phyloP scores from a whole-genome alignment of 768 basidiomycete genomes.

The Cyathus striatus region DNA sequence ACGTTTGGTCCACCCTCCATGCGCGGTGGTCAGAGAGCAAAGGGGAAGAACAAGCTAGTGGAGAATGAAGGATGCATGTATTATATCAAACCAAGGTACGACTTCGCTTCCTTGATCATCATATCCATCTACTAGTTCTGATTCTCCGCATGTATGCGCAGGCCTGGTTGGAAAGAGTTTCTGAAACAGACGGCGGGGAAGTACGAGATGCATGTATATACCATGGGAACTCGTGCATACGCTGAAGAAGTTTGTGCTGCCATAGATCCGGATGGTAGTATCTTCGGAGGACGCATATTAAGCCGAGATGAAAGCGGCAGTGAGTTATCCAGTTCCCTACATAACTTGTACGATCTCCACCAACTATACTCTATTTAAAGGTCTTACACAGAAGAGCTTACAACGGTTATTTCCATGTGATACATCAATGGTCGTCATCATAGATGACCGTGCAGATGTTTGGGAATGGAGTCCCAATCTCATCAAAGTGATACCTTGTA shows the following conservation, averaged over 20 bases:
- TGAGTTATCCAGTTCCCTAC: slow-evolving; percentile 34
- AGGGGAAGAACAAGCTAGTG: slow-evolving; percentile 59
- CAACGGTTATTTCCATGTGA: slow-evolving; percentile 94
- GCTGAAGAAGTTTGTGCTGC: slow-evolving; percentile 93
- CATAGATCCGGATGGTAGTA: slow-evolving; percentile 82
- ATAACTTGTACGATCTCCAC: neutral
- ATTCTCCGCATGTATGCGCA: slow-evolving; percentile 11
- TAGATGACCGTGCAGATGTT: slow-evolving; percentile 97
- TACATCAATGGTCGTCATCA: slow-evolving; percentile 98
- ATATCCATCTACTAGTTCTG: slow-evolving; percentile 6
- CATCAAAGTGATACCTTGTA: slow-evolving; percentile 95
- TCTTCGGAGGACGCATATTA: slow-evolving; percentile 85
- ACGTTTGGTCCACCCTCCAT: slow-evolving; percentile 40
- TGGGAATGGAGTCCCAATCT: slow-evolving; percentile 98
- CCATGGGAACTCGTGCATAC: slow-evolving; percentile 97
- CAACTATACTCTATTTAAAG: slow-evolving; percentile 27
- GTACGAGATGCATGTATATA: slow-evolving; percentile 99
- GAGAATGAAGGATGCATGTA: slow-evolving; percentile 88
- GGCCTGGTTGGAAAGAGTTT: slow-evolving; percentile 84
- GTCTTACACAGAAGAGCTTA: slow-evolving; percentile 87
- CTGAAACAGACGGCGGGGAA: slow-evolving; percentile 63
- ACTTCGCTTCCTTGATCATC: slow-evolving; percentile 7
- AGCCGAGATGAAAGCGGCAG: slow-evolving; percentile 97
- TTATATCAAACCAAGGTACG: slow-evolving; percentile 95
- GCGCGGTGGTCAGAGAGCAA: slow-evolving; percentile 32